phyloP scores from a whole-genome alignment of 176 grass and related monocot species.

The Oryza australiensis region DNA sequence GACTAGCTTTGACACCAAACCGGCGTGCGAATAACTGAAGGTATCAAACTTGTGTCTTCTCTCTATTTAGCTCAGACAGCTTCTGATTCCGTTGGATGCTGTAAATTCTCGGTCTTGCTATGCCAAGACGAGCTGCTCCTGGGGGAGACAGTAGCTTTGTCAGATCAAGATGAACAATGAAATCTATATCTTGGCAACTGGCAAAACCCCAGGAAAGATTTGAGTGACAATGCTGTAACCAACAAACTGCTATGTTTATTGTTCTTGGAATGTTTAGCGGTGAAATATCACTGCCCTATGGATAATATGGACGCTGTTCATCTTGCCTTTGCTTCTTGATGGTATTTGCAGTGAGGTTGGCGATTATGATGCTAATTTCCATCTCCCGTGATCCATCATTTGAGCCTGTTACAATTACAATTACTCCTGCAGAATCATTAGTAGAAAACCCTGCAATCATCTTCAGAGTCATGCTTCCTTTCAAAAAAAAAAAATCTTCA shows the following conservation, averaged over 20 bases:
- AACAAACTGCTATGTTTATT: slow-evolving; percentile 39
- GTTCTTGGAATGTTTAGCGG: slow-evolving; percentile 34
- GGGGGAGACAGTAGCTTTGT: slow-evolving; percentile 21
- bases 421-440: too few relatives aligned
- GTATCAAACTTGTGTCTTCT: neutral
- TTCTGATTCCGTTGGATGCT: slow-evolving; percentile 13
- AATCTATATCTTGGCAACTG: slow-evolving; percentile 29
- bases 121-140: neutral
- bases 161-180: neutral
- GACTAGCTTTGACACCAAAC: slow-evolving; percentile 96
- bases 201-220: slow-evolving; percentile 21
- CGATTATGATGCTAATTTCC: neutral
- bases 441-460: neutral
- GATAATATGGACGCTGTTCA: slow-evolving; percentile 14
- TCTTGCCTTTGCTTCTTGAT: neutral
- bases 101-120: slow-evolving; percentile 35
- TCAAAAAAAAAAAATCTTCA: too few relatives aligned
- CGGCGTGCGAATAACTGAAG: slow-evolving; percentile 73
- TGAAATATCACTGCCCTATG: slow-evolving; percentile 34
- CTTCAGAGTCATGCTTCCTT: too few relatives aligned
- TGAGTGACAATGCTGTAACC: slow-evolving; percentile 15
- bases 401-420: too few relatives aligned
- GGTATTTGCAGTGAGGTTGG: neutral
- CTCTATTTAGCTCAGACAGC: slow-evolving; percentile 4
- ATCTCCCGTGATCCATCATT: neutral